Conservation (phyloP, 495 filamentous ascomycete species). For the Aspergillus coremiiformis region DNA sequence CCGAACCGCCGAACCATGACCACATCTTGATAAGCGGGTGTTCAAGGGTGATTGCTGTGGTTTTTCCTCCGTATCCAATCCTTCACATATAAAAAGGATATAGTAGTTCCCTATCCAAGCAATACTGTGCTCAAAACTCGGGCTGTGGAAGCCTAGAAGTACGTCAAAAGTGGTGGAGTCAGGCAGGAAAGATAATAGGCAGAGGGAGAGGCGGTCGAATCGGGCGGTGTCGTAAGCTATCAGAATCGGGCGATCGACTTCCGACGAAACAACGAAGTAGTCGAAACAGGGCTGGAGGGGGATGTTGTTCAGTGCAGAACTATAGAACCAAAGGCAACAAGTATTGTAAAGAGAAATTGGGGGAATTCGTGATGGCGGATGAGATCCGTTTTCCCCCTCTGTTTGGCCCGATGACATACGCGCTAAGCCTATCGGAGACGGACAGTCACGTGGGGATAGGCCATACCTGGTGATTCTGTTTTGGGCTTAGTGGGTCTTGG, state of each 20-base stretch:
- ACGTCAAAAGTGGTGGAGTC: not conserved
- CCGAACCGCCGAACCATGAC: slow-evolving; percentile 80
- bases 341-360: slow-evolving; percentile 15
- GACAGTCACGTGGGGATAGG: slow-evolving; percentile 30
- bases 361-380: slow-evolving; percentile 2
- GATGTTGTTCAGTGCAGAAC: not conserved
- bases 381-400: slow-evolving; percentile 27
- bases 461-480: not conserved
- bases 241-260: not conserved
- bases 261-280: not conserved
- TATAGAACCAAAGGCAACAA: not conserved
- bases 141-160: not conserved
- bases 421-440: slow-evolving; percentile 27
- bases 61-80: not conserved
- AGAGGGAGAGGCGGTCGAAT: not conserved
- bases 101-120: not conserved
- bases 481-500: not conserved
- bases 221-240: not conserved
- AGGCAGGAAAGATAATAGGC: not conserved
- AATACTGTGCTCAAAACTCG: not conserved
- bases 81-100: not conserved
- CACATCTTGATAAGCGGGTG: slow-evolving; percentile 45
- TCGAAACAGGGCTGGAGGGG: not conserved
- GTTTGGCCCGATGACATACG: slow-evolving; percentile 37
- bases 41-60: not conserved